Evolutionary conservation across 2,329 filamentous ascomycete species (phyloP).

Genomic region (Epichloe sp.): DNA sequence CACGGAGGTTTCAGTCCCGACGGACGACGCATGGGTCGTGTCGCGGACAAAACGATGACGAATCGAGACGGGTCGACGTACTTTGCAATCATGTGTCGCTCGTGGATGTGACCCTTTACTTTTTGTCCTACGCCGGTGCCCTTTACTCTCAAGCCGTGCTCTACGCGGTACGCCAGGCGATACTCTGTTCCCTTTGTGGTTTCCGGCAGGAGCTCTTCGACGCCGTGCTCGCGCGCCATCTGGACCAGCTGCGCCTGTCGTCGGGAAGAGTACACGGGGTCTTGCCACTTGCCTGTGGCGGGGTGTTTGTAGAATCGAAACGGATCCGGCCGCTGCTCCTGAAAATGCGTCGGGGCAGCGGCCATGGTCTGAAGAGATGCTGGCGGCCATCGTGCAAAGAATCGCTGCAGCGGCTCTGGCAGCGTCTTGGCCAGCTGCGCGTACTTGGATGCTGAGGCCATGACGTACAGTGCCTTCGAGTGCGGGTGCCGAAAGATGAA

Average conservation of each 20-base stretch:
- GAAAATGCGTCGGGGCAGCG: slow-evolving; percentile 34
- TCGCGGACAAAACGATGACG: background rate
- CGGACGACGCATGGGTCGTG: too few species aligned
- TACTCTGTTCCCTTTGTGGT: slow-evolving; percentile 63
- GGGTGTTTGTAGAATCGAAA: slow-evolving; percentile 73
- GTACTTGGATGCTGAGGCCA: slow-evolving; percentile 26
- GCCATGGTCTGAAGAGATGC: slow-evolving; percentile 39
- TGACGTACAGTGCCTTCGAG: slow-evolving; percentile 7
- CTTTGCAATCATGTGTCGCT: slow-evolving; percentile 69
- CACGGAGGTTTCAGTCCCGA: background rate
- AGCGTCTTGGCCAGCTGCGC: slow-evolving; percentile 56
- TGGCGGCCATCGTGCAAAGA: slow-evolving; percentile 85
- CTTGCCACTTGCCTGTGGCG: slow-evolving; percentile 67
- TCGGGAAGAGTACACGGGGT: slow-evolving; percentile 70
- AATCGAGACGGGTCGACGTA: slow-evolving; percentile 26
- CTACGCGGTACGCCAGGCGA: slow-evolving; percentile 56
- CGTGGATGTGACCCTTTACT: slow-evolving; percentile 92
- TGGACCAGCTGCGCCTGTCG: slow-evolving; percentile 87
- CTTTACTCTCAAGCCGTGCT: slow-evolving; percentile 73
- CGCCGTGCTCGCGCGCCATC: slow-evolving; percentile 62
- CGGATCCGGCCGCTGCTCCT: slow-evolving; percentile 54
- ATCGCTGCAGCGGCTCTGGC: slow-evolving; percentile 64
- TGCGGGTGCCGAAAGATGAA: background rate
- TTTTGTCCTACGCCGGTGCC: slow-evolving; percentile 84
- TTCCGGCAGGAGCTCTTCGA: slow-evolving; percentile 68